Conservation (phyloP, 2,329 filamentous ascomycete genomes). For the Sporothrix inflata region DNA sequence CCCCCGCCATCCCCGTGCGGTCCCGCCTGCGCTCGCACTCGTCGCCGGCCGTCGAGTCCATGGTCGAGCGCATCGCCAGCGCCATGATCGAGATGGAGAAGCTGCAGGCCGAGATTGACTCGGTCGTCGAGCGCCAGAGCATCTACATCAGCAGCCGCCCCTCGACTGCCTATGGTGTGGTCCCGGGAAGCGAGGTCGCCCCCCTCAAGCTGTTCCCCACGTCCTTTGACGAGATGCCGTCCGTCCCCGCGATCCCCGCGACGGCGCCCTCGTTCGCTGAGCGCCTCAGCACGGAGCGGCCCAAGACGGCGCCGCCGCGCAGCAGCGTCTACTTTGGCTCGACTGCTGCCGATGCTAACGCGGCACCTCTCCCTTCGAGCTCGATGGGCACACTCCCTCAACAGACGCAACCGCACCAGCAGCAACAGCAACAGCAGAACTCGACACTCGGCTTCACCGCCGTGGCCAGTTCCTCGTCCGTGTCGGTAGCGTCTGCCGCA, state of each 20-base stretch:
- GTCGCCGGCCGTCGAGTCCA: conserved; percentile 53
- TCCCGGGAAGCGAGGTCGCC: conserved; percentile 28
- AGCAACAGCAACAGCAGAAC: background rate
- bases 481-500: conserved; percentile 26
- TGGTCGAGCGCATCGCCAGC: conserved; percentile 59
- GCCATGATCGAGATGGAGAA: conserved; percentile 63
- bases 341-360: background rate
- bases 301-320: conserved; percentile 41
- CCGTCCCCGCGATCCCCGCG: conserved; percentile 60
- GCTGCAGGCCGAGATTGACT: conserved; percentile 62
- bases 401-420: background rate
- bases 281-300: conserved; percentile 54
- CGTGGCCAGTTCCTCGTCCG: background rate
- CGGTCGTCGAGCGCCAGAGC: conserved; percentile 63
- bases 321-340: conserved; percentile 32
- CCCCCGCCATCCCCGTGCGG: conserved; percentile 47
- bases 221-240: conserved; percentile 57
- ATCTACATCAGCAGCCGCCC: conserved; percentile 58
- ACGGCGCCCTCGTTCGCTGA: conserved; percentile 61
- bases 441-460: background rate
- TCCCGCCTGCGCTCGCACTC: conserved; percentile 51
- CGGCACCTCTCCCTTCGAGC: background rate
- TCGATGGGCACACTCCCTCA: background rate
- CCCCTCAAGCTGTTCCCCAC: conserved; percentile 17
- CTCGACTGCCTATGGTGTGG: conserved; percentile 53